Evolutionary conservation across 192 early-diverging fungal genomes (phyloP).

Genomic region (Dimargaris cristalligena): DNA sequence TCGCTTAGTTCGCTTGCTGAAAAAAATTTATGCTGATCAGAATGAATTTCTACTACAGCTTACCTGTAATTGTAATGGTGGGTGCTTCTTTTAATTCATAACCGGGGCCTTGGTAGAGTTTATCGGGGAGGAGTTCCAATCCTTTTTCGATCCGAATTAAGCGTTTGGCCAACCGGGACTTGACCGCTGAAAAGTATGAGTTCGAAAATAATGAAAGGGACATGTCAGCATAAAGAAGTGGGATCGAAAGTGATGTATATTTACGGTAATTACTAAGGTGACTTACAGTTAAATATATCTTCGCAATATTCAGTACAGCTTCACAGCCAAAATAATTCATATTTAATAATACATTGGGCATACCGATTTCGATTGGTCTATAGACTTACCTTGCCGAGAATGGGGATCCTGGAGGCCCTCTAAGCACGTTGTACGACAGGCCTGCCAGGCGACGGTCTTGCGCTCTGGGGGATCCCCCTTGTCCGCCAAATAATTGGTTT

Average conservation of each 20-base stretch:
- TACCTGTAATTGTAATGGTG: conserved; percentile 1
- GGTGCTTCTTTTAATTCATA: conserved; percentile 11
- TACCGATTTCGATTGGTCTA: too few species aligned
- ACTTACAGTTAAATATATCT: too few species aligned
- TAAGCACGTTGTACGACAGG: conserved; percentile 29
- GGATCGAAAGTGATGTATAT: too few species aligned
- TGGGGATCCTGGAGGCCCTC: conserved; percentile 36
- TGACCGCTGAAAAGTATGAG: neutral
- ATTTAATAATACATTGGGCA: too few species aligned
- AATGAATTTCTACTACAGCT: too few species aligned
- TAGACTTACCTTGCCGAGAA: conserved; percentile 36
- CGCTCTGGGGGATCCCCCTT: conserved; percentile 10
- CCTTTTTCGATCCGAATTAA: conserved; percentile 20
- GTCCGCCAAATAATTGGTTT: conserved; percentile 31
- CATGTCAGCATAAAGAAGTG: too few species aligned
- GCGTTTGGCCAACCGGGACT: conserved; percentile 17
- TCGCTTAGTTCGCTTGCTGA: too few species aligned
- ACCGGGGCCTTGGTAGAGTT: neutral
- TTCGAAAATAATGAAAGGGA: too few species aligned
- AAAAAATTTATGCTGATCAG: too few species aligned
- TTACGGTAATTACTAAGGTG: too few species aligned
- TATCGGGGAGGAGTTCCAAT: conserved; percentile 10
- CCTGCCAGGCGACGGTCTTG: neutral
- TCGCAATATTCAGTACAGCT: too few species aligned
- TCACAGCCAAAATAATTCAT: too few species aligned